Conservation (phyloP, 176 grass and related monocot species). For the Melocanna baccifera region DNA sequence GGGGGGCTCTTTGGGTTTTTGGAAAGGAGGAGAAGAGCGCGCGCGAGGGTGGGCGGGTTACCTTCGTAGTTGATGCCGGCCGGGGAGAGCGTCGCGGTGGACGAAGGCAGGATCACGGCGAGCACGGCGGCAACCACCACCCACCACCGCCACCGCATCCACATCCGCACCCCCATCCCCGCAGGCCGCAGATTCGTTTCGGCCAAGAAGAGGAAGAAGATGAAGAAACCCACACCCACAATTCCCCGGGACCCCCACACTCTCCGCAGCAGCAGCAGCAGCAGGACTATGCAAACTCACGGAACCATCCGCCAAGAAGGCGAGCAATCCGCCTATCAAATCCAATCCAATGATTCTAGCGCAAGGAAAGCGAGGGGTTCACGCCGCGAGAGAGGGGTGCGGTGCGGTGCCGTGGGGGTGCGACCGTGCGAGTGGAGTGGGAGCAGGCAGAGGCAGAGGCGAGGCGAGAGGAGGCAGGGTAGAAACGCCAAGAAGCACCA, state of each 20-base stretch:
- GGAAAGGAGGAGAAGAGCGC: background rate
- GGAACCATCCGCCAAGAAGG: background rate
- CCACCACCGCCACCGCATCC: constrained; percentile 30
- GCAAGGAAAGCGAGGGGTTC: constrained; percentile 21
- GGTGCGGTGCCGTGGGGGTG: background rate
- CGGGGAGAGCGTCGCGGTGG: constrained; percentile 52
- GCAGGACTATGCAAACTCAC: background rate
- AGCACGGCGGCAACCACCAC: constrained; percentile 15
- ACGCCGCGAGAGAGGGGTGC: background rate
- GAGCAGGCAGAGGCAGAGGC: background rate
- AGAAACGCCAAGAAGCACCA: constrained; percentile 33
- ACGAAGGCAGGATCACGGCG: constrained; percentile 24
- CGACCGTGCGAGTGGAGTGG: background rate
- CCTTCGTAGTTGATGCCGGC: constrained; percentile 74
- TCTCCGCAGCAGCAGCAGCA: background rate
- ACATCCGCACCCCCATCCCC: constrained; percentile 26
- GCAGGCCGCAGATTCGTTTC: constrained; percentile 10
- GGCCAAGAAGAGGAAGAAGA: background rate
- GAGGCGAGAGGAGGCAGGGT: background rate
- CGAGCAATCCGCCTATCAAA: background rate
- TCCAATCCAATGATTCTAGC: background rate
- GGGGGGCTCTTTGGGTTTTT: background rate
- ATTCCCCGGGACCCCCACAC: background rate
- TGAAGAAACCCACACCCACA: background rate
- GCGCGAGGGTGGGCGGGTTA: background rate